Percentiles rank a stretch among this genome's conserved stretches.
phyloP scores from a whole-genome alignment of 805 yeast species.

The Metschnikowia lochheadii region DNA sequence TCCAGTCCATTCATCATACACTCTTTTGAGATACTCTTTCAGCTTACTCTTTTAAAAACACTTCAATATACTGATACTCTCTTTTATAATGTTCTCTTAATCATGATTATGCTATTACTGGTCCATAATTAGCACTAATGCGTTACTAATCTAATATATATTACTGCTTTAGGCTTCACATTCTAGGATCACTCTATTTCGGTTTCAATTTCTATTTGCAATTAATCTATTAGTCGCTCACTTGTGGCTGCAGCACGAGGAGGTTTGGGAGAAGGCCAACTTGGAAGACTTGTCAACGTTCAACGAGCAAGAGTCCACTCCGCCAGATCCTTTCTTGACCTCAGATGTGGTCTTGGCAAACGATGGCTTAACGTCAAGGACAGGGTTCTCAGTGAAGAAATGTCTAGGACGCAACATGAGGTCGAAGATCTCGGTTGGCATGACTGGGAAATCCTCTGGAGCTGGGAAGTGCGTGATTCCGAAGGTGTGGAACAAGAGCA shows the following conservation, averaged over 20 bases:
- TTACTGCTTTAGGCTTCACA: too few relatives aligned
- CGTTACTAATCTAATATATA: too few relatives aligned
- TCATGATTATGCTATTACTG: too few relatives aligned
- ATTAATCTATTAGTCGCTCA: not conserved
- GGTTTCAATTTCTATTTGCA: too few relatives aligned
- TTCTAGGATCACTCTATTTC: too few relatives aligned
- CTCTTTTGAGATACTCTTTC: too few relatives aligned
- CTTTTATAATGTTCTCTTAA: too few relatives aligned
- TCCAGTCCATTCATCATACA: too few relatives aligned
- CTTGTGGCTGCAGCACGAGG: conserved; percentile 27
- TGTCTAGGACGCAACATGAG: conserved; percentile 74
- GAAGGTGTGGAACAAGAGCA: conserved; percentile 74
- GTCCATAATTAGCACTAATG: too few relatives aligned
- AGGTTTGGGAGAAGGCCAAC: conserved; percentile 44
- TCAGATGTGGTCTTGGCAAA: conserved; percentile 40
- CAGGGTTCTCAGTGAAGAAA: conserved; percentile 75
- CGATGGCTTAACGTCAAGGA: conserved; percentile 69
- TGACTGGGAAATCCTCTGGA: conserved; percentile 85
- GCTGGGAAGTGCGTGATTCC: conserved; percentile 86
- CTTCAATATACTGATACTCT: too few relatives aligned
- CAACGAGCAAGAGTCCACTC: conserved; percentile 34
- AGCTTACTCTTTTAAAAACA: too few relatives aligned
- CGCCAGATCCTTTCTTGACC: conserved; percentile 35
- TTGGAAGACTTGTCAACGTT: conserved; percentile 46
- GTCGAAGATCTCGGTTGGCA: conserved; percentile 83